phyloP scores from a whole-genome alignment of 306 rosid genomes.

The Luffa acutangula region DNA sequence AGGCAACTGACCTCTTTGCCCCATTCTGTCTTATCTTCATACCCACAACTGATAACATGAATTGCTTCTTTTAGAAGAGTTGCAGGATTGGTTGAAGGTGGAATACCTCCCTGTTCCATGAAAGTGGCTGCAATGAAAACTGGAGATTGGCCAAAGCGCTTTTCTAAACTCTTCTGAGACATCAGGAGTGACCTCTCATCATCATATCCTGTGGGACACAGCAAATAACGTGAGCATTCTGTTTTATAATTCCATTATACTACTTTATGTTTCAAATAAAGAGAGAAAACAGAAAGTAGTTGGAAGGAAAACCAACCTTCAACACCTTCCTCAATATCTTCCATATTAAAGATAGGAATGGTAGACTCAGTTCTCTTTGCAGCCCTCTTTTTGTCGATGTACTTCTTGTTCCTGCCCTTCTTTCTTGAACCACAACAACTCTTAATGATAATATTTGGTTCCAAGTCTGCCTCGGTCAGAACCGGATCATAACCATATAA shows the following conservation, averaged over 20 bases:
- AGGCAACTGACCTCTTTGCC: constrained; percentile 73
- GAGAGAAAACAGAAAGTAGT: neutral
- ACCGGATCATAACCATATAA: constrained; percentile 93
- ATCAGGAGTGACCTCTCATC: constrained; percentile 91
- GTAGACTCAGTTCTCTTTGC: constrained; percentile 82
- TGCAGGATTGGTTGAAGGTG: constrained; percentile 92
- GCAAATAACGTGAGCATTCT: constrained; percentile 2
- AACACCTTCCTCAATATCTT: constrained; percentile 95
- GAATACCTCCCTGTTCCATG: constrained; percentile 98
- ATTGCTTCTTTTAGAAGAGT: constrained; percentile 97
- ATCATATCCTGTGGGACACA: constrained; percentile 62
- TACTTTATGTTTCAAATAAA: neutral
- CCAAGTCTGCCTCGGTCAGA: constrained; percentile 81
- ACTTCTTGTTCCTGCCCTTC: constrained; percentile 74
- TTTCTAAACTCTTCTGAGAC: constrained; percentile 92
- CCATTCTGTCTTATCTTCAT: constrained; percentile 98
- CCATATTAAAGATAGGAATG: constrained; percentile 82
- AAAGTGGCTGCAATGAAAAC: constrained; percentile 96
- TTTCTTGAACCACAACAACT: constrained; percentile 97
- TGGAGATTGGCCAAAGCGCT: constrained; percentile 98
- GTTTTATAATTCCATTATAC: neutral
- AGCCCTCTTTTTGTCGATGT: constrained; percentile 76
- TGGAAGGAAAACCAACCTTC: constrained; percentile 55
- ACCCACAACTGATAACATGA: constrained; percentile 97
- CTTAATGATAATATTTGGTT: constrained; percentile 83